Evolutionary conservation across 495 filamentous ascomycete species (phyloP), one percentile per base, ranked within the genome.

Genomic region (Clavariopsis aquatica): DNA sequence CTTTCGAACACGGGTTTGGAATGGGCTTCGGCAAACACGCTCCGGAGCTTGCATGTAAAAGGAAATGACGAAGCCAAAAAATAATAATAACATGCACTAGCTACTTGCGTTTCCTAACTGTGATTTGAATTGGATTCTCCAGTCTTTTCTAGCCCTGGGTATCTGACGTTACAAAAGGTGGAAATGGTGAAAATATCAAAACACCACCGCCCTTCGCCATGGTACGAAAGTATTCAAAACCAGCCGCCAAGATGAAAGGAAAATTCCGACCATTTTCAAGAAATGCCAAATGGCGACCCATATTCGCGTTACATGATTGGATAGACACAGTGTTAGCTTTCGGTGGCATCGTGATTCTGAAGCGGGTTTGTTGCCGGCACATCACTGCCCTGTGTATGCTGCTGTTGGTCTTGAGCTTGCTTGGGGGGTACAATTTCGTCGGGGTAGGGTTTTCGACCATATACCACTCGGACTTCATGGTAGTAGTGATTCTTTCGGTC

Each of bases 401-500:
- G n/a, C n/a, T n/a, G n/a, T n/a, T n/a, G n/a, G n/a, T n/a, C 38
- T 43, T 43, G 38, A 17, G 38, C 9, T n/a, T 43, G 8, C 15
- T 43, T 43, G 3, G 38, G 2, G 38, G 38, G 5, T n/a, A 43
- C 38, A 17, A 52, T 20, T 27, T 63, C 60, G 26, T 52, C 27
- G 15, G 41, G 23, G 24, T 41, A 27, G 2, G 69, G 70, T 41
- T 70, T 72, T 26, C 67, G 53, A 0, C 68, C 64, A 23, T 70
- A 70, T 1, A 72, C 70, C 23, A 47, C 45, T 29, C 56, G 46
- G 38, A 72, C 63, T 26, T 65, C 52, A 20, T 72, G 62, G 24
- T 68, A 74, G 60, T 54, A 64, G 49, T 72, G 72, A 38, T 68
- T 62, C 22, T 56, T 65, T 13, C 70, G 57, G 57, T 68, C 57